phyloP scores from a whole-genome alignment of 2,329 filamentous ascomycete species.

The Colletotrichum ledebouriae region DNA sequence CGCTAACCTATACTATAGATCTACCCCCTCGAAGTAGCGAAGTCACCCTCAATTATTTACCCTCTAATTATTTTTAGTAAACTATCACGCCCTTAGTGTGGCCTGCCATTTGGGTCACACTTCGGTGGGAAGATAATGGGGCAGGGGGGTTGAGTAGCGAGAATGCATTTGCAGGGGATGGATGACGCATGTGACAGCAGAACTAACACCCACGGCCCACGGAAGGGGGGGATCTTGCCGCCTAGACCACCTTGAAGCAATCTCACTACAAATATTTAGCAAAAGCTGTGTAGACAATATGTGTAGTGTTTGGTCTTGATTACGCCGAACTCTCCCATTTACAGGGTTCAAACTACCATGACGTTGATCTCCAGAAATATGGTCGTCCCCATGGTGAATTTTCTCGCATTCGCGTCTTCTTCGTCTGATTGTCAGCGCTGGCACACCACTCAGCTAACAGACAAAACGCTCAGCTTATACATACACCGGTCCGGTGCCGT shows the following conservation, averaged over 20 bases:
- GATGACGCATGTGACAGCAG: conserved; percentile 34
- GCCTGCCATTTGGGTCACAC: background rate
- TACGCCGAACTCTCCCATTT: background rate
- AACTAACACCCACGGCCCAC: conserved; percentile 2
- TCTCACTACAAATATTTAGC: conserved; percentile 7
- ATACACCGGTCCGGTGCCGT: background rate
- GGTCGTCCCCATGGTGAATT: too few species aligned
- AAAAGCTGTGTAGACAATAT: conserved; percentile 5
- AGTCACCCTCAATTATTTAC: too few species aligned
- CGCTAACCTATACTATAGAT: too few species aligned
- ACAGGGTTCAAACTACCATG: background rate
- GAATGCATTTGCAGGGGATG: conserved; percentile 17
- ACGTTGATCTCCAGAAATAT: conserved; percentile 2
- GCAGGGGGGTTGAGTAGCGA: background rate
- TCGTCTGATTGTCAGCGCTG: too few species aligned
- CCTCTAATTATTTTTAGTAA: too few species aligned
- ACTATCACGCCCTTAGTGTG: too few species aligned
- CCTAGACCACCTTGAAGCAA: conserved; percentile 23
- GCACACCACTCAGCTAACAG: too few species aligned
- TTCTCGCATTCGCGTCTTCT: too few species aligned
- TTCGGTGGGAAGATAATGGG: background rate
- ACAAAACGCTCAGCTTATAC: too few species aligned
- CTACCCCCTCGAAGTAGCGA: too few species aligned
- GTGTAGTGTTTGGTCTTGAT: background rate
- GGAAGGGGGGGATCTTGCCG: conserved; percentile 8